Percentiles rank a stretch among this genome's conserved stretches.
phyloP scores from a whole-genome alignment of 73 alveolate genomes.

The Paramecium primaurelia region DNA sequence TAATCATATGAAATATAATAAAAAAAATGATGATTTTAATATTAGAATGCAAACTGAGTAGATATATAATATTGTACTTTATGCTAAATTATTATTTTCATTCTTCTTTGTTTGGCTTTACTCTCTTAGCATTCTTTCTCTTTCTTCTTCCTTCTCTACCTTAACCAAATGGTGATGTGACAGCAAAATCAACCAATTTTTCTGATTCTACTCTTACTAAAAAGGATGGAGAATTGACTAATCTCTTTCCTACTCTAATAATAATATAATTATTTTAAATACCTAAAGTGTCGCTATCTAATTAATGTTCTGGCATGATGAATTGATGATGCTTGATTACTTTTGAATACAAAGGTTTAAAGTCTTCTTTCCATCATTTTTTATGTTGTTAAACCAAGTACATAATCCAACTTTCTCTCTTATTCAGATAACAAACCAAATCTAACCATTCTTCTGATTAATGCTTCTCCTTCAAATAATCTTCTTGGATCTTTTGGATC shows the following conservation, averaged over 20 bases:
- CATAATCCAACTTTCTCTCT: slow-evolving; percentile 97
- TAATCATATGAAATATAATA: neutral
- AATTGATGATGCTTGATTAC: slow-evolving; percentile 80
- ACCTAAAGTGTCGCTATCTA: slow-evolving; percentile 94
- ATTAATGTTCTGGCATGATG: slow-evolving; percentile 97
- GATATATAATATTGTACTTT: slow-evolving; percentile 20
- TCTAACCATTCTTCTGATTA: slow-evolving; percentile 95
- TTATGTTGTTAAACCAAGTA: slow-evolving; percentile 89
- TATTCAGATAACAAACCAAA: slow-evolving; percentile 89
- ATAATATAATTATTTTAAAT: neutral
- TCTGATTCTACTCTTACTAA: slow-evolving; percentile 95
- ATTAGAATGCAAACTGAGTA: neutral
- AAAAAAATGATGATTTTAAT: neutral
- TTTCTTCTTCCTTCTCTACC: slow-evolving; percentile 87
- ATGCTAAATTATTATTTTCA: neutral
- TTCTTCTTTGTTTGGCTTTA: slow-evolving; percentile 61
- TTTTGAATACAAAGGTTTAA: slow-evolving; percentile 93
- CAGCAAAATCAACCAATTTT: slow-evolving; percentile 91
- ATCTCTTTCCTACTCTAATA: slow-evolving; percentile 90
- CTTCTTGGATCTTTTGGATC: slow-evolving; percentile 95
- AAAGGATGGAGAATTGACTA: slow-evolving; percentile 96
- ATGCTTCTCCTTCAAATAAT: slow-evolving; percentile 95
- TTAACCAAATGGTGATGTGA: slow-evolving; percentile 80
- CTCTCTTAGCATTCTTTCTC: slow-evolving; percentile 79
- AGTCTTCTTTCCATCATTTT: slow-evolving; percentile 97